Base-by-base conservation (phyloP, 176 grass and related monocot genomes). In the Oryza australiensis region DNA sequence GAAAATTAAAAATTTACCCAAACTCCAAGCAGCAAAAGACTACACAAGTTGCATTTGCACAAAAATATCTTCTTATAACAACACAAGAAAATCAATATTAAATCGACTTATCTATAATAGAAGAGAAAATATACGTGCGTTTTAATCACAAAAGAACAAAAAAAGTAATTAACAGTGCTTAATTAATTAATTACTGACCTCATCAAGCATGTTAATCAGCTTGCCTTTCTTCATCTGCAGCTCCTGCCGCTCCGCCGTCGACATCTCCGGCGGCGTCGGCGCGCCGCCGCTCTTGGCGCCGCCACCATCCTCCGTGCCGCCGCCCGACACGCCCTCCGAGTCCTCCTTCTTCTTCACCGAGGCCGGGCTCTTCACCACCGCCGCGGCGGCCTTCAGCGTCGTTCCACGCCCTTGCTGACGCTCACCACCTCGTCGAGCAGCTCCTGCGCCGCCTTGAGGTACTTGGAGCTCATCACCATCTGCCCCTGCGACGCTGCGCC, bases 161-260 rank as follows among this genome's bases (percentile, higher is more conserved):
- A 43, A 24, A 1, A 76, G 7, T 64, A 24, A 26, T 26, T 53
- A 66, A 51, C 12, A 16, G 64, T 18, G n/a, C 9, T n/a, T 22
- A 68, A 43, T 66, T 85, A 34, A 42, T 66, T 82, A 34, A 42
- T 55, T 76, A 79, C 78, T 90, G 90, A 98, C 96, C 88, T 96
- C 93, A 35, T 99, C 97, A 62, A 99, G 91, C 97, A 99, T 96
- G 72, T 99, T 96, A 74, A 90, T 79, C 46, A 99, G 97, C 83
- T 99, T 99, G 68, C 90, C 90, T 91, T 99, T 99, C 97, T 99
- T 99, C 97, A 99, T 96, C 89, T 96, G 93, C 63, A 94, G 73
- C 89, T 99, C 97, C 79, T 99, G 97, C 82, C 91, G 82, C 85
- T 96, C 97, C 4, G 97, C 97, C 28, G 97, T 94, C 4, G 93